Percentiles rank a stretch among this genome's conserved stretches.
These are phyloP conservation scores for Scytalidium sp. DNA, from an alignment of 2,329 filamentous ascomycete genomes.

Conservation along the genomic window DNA sequence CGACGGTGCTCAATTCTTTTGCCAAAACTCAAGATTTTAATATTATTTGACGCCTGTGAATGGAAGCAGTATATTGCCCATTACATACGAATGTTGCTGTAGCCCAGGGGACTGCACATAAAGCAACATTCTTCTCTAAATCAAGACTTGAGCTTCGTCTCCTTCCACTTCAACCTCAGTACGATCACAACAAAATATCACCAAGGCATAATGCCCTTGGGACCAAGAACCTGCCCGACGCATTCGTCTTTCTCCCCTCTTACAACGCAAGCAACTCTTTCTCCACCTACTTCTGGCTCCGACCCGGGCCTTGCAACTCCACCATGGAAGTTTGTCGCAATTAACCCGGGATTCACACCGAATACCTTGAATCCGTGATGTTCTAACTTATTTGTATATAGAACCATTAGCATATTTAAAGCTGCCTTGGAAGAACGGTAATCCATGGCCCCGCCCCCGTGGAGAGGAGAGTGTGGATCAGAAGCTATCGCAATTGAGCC, in stretches of 20 bases:
- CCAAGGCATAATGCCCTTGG: too few species aligned
- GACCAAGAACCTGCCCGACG: slow-evolving; percentile 15
- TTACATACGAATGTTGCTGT: too few species aligned
- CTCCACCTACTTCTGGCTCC: slow-evolving; percentile 31
- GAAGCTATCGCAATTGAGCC: slow-evolving; percentile 13
- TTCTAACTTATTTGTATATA: slow-evolving; percentile 8
- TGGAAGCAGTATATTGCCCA: too few species aligned
- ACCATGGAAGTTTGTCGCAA: slow-evolving; percentile 12
- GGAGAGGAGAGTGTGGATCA: slow-evolving; percentile 6
- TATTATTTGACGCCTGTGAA: too few species aligned
- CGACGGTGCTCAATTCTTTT: too few species aligned
- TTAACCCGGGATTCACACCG: slow-evolving; percentile 12
- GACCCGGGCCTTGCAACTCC: slow-evolving; percentile 3
- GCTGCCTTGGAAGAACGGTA: slow-evolving; percentile 16
- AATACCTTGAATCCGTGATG: slow-evolving; percentile 16
- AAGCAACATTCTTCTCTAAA: too few species aligned
- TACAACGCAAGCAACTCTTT: slow-evolving; percentile 14
- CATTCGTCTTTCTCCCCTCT: slow-evolving; percentile 18
- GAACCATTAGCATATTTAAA: slow-evolving; percentile 17
- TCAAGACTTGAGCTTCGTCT: too few species aligned
- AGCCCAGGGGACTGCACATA: too few species aligned
- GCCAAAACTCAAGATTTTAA: too few species aligned
- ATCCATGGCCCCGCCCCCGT: slow-evolving; percentile 1
- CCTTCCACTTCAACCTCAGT: too few species aligned
- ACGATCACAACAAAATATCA: too few species aligned